These are phyloP conservation scores for Trichopus zeylanicus DNA, from an alignment of 116 monocot genomes.

Conservation along the genomic window DNA sequence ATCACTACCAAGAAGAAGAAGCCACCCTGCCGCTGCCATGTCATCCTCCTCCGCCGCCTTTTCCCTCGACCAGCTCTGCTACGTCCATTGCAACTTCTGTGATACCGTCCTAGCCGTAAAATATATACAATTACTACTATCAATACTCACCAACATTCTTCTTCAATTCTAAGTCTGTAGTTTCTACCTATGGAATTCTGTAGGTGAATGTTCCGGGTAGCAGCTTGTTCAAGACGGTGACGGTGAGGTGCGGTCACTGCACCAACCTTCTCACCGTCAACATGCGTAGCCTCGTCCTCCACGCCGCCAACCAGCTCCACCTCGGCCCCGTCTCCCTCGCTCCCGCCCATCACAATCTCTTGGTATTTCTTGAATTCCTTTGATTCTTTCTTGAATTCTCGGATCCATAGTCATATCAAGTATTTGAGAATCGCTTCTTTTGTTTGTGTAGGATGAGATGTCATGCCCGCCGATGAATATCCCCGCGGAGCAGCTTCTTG, in stretches of 20 bases:
- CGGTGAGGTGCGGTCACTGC: slow-evolving; percentile 97
- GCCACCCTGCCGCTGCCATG: slow-evolving; percentile 10
- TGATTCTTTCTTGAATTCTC: background rate
- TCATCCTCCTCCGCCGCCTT: slow-evolving; percentile 71
- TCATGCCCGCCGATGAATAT: slow-evolving; percentile 37
- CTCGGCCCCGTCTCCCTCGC: slow-evolving; percentile 49
- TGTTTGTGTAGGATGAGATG: slow-evolving; percentile 54
- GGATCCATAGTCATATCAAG: background rate
- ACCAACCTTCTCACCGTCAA: slow-evolving; percentile 93
- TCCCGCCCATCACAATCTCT: slow-evolving; percentile 50
- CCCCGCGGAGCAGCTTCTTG: slow-evolving; percentile 20
- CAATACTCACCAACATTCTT: background rate
- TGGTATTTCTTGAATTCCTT: slow-evolving; percentile 31
- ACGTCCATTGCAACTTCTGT: slow-evolving; percentile 97
- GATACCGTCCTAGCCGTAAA: slow-evolving; percentile 93
- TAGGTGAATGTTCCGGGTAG: slow-evolving; percentile 95
- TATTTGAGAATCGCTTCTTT: background rate
- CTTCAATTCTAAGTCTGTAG: no score
- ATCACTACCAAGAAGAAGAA: background rate
- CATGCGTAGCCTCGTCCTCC: slow-evolving; percentile 75
- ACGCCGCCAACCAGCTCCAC: slow-evolving; percentile 59
- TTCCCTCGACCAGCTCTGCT: slow-evolving; percentile 94
- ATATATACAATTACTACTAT: background rate
- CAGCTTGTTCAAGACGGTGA: slow-evolving; percentile 95
- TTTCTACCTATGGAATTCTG: no score